Evolutionary conservation across 495 filamentous ascomycete genomes (phyloP), one percentile per base, ranked within the genome.

Genomic region (Podospora fimiseda): DNA sequence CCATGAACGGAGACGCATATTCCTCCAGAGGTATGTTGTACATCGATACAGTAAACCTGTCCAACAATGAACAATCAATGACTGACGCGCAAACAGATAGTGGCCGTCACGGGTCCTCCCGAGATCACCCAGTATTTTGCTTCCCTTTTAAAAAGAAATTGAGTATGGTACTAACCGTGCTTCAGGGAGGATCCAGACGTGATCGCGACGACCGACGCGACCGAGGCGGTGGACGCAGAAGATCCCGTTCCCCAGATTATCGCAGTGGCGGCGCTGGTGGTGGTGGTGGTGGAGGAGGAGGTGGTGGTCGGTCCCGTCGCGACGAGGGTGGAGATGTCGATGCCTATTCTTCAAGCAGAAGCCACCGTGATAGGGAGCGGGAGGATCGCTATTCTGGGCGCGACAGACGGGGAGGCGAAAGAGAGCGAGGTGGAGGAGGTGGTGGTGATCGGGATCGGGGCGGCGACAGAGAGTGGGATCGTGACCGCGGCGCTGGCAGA

Each of bases 1-100:
- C 52, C 55, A 95, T 95, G 89, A 93, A 92, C 85, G 87, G 87
- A 64, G 88, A 93, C 66, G 84, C 74, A 61, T 92, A 92, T 70
- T 84, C 87, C 55, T 81, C 86, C 67, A 83, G 88, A 83, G 87
- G 86, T 85, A 74, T 70, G 74, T 61, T 55, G 48, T 50, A 45
- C 30, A 18, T 8, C 11, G 6, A 41, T 37, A 41, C 14, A 6
- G 27, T 33, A 11, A 33, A 6, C 27, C 11, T 5, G 8, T 5
- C 39, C 39, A 41, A 18, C 16, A 4, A 4, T 41, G 16, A 5
- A 41, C 43, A 36, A 56, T 33, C 11, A 27, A 52, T 60, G 70
- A 70, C 66, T 48, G 43, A 55, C 43, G 46, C 57, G 52, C 54
- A 51, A 47, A 33, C 43, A 67, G 86, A 85, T 62, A 63, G 79